phyloP scores from a whole-genome alignment of 2,329 filamentous ascomycete genomes.

The Aspergillus aculeatinus region DNA sequence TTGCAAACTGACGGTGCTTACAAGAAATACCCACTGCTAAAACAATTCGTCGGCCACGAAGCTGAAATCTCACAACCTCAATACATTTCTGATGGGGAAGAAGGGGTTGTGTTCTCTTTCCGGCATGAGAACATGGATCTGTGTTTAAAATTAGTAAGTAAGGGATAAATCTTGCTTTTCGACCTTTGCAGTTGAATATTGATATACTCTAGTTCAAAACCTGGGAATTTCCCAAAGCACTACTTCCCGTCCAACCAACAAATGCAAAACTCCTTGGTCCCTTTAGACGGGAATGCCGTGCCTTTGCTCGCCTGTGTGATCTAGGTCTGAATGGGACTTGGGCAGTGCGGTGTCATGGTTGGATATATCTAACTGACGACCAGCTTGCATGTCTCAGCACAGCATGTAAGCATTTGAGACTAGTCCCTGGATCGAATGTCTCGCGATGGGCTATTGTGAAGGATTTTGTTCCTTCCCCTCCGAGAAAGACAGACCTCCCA shows the following conservation, averaged over 20 bases:
- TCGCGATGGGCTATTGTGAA: conserved; percentile 6
- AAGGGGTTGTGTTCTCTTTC: conserved; percentile 1
- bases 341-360: conserved; percentile 2
- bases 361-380: conserved; percentile 1
- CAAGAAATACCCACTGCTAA: not conserved
- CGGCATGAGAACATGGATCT: not conserved
- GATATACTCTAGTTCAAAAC: too few relatives aligned
- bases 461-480: not conserved
- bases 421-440: not conserved
- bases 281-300: not conserved
- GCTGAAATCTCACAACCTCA: not conserved
- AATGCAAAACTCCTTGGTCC: not conserved
- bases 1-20: too few relatives aligned
- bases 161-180: too few relatives aligned
- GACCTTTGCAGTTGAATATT: too few relatives aligned
- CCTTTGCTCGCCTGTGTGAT: conserved; percentile 5
- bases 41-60: not conserved
- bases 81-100: not conserved
- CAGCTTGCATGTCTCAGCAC: not conserved
- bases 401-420: not conserved
- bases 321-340: not conserved
- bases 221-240: not conserved
- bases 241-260: not conserved
- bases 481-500: not conserved
- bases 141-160: not conserved